Percentiles rank a stretch among this genome's conserved stretches.
Conservation (phyloP, 257 asterid genomes). For the Cynanchum wilfordii region DNA sequence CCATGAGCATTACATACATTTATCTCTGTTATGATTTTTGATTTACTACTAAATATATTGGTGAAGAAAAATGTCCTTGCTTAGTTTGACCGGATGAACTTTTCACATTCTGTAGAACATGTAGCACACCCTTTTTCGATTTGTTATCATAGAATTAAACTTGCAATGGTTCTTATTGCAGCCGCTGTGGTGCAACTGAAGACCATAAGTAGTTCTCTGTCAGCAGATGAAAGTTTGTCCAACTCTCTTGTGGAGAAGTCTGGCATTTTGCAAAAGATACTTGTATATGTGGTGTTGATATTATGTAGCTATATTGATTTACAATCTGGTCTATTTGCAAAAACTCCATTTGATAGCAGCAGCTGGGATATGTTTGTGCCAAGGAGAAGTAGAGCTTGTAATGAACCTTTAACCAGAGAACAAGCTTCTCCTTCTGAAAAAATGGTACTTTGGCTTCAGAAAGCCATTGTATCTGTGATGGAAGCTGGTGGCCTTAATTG, state of each 20-base stretch:
- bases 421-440: slow-evolving; percentile 45
- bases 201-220: slow-evolving; percentile 70
- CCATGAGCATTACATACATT: not conserved
- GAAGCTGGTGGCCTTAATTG: slow-evolving; percentile 99
- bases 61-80: not conserved
- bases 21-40: not conserved
- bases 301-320: slow-evolving; percentile 66
- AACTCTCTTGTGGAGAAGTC: slow-evolving; percentile 55
- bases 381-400: slow-evolving; percentile 30
- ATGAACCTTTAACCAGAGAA: slow-evolving; percentile 28
- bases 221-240: slow-evolving; percentile 58
- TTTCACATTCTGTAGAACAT: not conserved
- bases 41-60: not conserved
- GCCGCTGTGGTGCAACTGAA: slow-evolving; percentile 90
- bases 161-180: slow-evolving; percentile 32
- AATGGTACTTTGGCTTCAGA: slow-evolving; percentile 71
- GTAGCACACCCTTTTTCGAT: slow-evolving; percentile 4
- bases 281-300: slow-evolving; percentile 63
- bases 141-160: slow-evolving; percentile 15
- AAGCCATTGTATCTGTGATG: slow-evolving; percentile 78
- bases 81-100: not conserved
- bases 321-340: slow-evolving; percentile 40
- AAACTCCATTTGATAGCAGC: slow-evolving; percentile 31
- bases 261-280: slow-evolving; percentile 68
- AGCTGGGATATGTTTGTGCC: slow-evolving; percentile 32